Conservation (phyloP, 2,329 filamentous ascomycete genomes). For the Trichoderma asperellum region DNA sequence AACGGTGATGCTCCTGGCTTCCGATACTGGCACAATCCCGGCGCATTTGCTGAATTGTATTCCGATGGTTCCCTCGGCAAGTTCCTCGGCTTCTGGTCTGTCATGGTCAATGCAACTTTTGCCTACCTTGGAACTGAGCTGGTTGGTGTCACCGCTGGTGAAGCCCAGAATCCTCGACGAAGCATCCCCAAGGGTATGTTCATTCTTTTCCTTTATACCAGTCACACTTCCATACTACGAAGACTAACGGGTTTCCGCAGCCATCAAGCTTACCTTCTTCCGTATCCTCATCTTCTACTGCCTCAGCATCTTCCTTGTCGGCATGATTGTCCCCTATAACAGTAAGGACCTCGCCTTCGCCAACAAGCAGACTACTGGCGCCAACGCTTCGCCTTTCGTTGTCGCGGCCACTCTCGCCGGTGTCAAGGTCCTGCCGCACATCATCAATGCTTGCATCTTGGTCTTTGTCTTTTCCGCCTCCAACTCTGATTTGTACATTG, state of each 20-base stretch:
- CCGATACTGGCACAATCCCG: slow-evolving; percentile 67
- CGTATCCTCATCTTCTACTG: slow-evolving; percentile 83
- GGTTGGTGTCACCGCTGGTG: slow-evolving; percentile 76
- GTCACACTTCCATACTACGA: background rate
- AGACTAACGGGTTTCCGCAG: slow-evolving; percentile 38
- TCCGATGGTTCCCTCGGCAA: slow-evolving; percentile 45
- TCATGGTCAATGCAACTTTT: slow-evolving; percentile 76
- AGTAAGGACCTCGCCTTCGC: slow-evolving; percentile 62
- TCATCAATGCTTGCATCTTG: slow-evolving; percentile 75
- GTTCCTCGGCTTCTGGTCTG: slow-evolving; percentile 69
- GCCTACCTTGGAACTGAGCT: slow-evolving; percentile 78
- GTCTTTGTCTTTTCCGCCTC: slow-evolving; percentile 77
- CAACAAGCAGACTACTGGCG: slow-evolving; percentile 45
- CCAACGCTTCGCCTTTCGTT: slow-evolving; percentile 70
- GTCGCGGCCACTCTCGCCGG: slow-evolving; percentile 69
- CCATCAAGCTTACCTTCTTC: slow-evolving; percentile 80
- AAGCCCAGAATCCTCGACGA: slow-evolving; percentile 77
- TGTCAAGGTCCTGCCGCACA: slow-evolving; percentile 65
- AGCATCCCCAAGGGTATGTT: slow-evolving; percentile 63
- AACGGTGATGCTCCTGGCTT: slow-evolving; percentile 66
- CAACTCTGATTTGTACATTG: slow-evolving; percentile 79
- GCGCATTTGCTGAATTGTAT: slow-evolving; percentile 46
- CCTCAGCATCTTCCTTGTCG: slow-evolving; percentile 72
- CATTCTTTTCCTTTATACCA: background rate
- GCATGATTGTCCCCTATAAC: slow-evolving; percentile 77